Evolutionary conservation across 768 basidiomycete genomes (phyloP), one percentile per base, ranked within the genome.

Genomic region (Boletus sp.): DNA sequence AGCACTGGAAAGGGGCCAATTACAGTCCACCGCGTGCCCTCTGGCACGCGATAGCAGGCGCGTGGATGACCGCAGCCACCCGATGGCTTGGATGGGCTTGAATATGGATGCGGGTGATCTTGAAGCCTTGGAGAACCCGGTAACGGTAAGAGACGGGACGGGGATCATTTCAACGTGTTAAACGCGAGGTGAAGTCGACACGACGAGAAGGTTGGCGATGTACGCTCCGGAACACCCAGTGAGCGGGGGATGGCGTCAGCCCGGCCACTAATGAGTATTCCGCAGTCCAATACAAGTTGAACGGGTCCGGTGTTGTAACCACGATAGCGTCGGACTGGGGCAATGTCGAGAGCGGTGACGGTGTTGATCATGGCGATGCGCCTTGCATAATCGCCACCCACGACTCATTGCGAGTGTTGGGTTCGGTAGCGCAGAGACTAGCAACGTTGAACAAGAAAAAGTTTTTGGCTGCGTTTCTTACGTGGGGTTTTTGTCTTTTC

Each of bases 1-100:
- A 51, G 58, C 64, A 60, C 58, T 40, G 49, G 55, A 70, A 69
- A 61, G 60, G 60, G 57, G 65, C 30, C 58, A 59, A 51, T 57
- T 57, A 55, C 51, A 44, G 49, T 48, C 32, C 32, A 14, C 49
- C 53, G 34, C 63, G 55, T 66, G 64, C 19, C 35, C 9, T 19
- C 10, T 13, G 50, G 46, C 63, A 64, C 50, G 64, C 64, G 55
- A 43, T 25, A 35, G 39, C 30, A 47, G 57, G 53, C 48, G 57
- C 44, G 39, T 7, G 1, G 17, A 19, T 6, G 34, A 15, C 17
- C 17, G 27, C 34, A 37, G 32, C n/a, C 7, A 8, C 25, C n/a
- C 30, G 25, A 11, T 19, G 33, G 47, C 23, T 35, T 8, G 29
- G 13, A 17, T 38, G 34, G 43, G n/a, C 38, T n/a, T 7, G n/a